Conservation (phyloP, 2,329 filamentous ascomycete genomes). For the Pseudofabraea citricarpa region DNA sequence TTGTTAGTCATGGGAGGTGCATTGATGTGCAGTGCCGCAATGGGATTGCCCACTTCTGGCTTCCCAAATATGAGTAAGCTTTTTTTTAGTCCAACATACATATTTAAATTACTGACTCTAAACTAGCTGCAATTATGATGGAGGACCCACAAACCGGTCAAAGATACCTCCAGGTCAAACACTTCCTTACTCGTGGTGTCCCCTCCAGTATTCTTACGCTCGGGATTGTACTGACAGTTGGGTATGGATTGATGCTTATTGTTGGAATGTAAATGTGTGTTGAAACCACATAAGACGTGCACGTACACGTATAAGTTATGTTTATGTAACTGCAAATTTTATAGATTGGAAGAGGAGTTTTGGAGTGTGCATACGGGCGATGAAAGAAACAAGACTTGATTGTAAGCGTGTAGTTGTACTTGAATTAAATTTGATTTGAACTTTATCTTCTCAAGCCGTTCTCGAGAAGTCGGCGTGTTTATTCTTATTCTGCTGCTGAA, state of each 20-base stretch:
- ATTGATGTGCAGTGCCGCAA: slow-evolving; percentile 95
- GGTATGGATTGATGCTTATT: slow-evolving; percentile 79
- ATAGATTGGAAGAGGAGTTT: too few relatives aligned
- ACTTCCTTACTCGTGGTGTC: slow-evolving; percentile 92
- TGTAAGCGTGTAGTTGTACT: too few relatives aligned
- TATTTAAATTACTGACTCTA: slow-evolving; percentile 5
- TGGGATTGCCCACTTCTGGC: slow-evolving; percentile 91
- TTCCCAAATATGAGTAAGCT: slow-evolving; percentile 99
- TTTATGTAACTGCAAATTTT: too few relatives aligned
- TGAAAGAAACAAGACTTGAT: too few relatives aligned
- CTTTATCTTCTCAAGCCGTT: too few relatives aligned
- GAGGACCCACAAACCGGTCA: slow-evolving; percentile 89
- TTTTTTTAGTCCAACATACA: slow-evolving; percentile 3
- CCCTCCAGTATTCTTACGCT: slow-evolving; percentile 81
- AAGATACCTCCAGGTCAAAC: slow-evolving; percentile 84
- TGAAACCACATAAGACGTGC: background rate
- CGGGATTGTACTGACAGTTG: slow-evolving; percentile 77
- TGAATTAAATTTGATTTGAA: too few relatives aligned
- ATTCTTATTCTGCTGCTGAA: too few relatives aligned
- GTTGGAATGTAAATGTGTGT: slow-evolving; percentile 16
- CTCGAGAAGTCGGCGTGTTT: too few relatives aligned
- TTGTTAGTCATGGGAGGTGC: slow-evolving; percentile 92
- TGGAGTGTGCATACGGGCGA: too few relatives aligned
- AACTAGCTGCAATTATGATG: slow-evolving; percentile 93
- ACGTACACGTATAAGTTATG: too few relatives aligned